Percentiles rank a stretch among this genome's conserved stretches.
Conservation (phyloP, 2,329 filamentous ascomycete species). For the Aspergillus nomiae region DNA sequence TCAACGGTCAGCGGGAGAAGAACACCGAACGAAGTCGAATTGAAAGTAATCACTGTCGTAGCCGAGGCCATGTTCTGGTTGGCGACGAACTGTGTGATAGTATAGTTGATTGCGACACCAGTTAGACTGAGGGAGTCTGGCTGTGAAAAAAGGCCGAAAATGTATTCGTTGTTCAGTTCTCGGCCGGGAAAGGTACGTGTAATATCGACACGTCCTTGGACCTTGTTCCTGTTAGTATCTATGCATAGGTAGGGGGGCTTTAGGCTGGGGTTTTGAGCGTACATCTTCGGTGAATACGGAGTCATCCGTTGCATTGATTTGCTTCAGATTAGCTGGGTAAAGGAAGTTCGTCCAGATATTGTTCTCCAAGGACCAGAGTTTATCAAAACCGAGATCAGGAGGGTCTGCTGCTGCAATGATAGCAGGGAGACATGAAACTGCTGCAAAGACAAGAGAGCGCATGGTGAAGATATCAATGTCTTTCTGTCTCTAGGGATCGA, state of each 20-base stretch:
- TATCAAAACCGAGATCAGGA: slow-evolving; percentile 19
- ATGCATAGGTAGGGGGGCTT: neutral
- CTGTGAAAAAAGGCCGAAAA: slow-evolving; percentile 30
- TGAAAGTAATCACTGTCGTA: slow-evolving; percentile 27
- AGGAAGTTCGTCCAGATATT: slow-evolving; percentile 28
- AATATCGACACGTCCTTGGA: slow-evolving; percentile 30
- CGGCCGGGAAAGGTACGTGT: slow-evolving; percentile 29
- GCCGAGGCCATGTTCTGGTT: slow-evolving; percentile 24
- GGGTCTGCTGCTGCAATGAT: neutral
- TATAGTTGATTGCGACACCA: slow-evolving; percentile 26
- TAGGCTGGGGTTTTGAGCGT: neutral
- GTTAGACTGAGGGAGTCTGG: slow-evolving; percentile 21
- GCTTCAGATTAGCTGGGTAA: slow-evolving; percentile 26
- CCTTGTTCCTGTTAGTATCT: slow-evolving; percentile 12
- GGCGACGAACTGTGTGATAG: slow-evolving; percentile 27
- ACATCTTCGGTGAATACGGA: slow-evolving; percentile 27
- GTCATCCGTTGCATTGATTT: slow-evolving; percentile 23
- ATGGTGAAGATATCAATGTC: neutral
- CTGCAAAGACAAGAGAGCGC: neutral
- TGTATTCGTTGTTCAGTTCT: slow-evolving; percentile 30
- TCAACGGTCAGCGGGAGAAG: slow-evolving; percentile 27
- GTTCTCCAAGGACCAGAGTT: slow-evolving; percentile 27
- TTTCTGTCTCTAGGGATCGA: neutral
- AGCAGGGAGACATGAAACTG: neutral
- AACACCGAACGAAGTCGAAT: slow-evolving; percentile 24